Evolutionary conservation across 2,329 filamentous ascomycete genomes (phyloP).

Genomic region (Exophiala mesophila): DNA sequence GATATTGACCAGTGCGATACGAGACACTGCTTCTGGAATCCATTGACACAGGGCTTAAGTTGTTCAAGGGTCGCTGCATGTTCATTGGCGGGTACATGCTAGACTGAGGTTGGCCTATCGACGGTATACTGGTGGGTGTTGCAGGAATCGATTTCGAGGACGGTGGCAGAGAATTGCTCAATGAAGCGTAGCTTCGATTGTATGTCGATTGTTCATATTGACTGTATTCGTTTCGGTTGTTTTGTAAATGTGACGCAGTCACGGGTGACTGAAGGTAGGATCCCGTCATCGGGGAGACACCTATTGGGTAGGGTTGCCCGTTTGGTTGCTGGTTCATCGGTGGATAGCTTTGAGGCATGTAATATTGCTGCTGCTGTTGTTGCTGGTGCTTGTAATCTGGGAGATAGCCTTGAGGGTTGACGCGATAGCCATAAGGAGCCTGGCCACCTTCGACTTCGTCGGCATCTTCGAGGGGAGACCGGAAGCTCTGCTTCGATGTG

Average conservation of each 20-base stretch:
- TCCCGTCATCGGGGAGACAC: constrained; percentile 20
- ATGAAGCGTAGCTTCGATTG: constrained; percentile 21
- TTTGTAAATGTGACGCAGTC: constrained; percentile 16
- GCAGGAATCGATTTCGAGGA: constrained; percentile 22
- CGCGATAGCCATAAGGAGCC: constrained; percentile 37
- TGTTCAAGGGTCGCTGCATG: constrained; percentile 24
- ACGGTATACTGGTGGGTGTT: constrained; percentile 22
- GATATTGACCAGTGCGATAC: constrained; percentile 22
- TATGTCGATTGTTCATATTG: constrained; percentile 25
- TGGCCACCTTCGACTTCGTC: constrained; percentile 43
- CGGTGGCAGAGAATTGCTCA: constrained; percentile 17
- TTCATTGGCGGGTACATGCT: constrained; percentile 27
- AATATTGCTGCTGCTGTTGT: constrained; percentile 15
- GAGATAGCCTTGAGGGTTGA: constrained; percentile 28
- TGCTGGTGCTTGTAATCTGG: constrained; percentile 15
- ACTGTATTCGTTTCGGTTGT: constrained; percentile 22
- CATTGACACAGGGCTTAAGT: constrained; percentile 25
- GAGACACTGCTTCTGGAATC: constrained; percentile 20
- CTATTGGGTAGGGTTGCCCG: constrained; percentile 19
- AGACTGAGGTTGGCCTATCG: constrained; percentile 17
- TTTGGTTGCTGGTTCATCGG: constrained; percentile 21
- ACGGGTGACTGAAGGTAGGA: constrained; percentile 23
- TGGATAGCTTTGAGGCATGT: constrained; percentile 21
- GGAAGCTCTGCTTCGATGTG: constrained; percentile 61
- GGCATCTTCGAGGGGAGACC: constrained; percentile 59